These are phyloP conservation scores for Stachybotrys chartarum DNA, from an alignment of 2,329 filamentous ascomycete genomes.

Conservation along the genomic window DNA sequence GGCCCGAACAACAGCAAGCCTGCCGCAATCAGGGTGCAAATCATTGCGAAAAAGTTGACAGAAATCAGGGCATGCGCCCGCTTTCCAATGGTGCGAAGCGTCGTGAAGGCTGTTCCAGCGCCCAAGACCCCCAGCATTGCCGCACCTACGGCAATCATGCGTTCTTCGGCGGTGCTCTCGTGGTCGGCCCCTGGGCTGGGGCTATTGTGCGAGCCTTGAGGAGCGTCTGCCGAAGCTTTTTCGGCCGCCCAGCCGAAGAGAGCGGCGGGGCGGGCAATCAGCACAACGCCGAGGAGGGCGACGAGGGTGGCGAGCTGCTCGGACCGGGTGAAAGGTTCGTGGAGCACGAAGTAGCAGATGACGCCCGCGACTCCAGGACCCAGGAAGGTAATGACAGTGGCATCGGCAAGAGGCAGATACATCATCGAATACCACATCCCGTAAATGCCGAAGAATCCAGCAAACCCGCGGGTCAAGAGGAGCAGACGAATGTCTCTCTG, in stretches of 20 bases:
- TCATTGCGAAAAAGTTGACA: slow-evolving; percentile 75
- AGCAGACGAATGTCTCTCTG: slow-evolving; percentile 58
- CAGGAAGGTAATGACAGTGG: slow-evolving; percentile 84
- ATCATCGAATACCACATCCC: slow-evolving; percentile 62
- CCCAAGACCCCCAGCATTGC: slow-evolving; percentile 74
- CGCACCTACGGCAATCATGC: slow-evolving; percentile 61
- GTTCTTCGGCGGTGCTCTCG: slow-evolving; percentile 51
- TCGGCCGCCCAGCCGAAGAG: slow-evolving; percentile 33
- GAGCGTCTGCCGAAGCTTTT: slow-evolving; percentile 11
- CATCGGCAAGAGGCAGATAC: slow-evolving; percentile 79
- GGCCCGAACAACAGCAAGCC: slow-evolving; percentile 49
- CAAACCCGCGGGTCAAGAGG: slow-evolving; percentile 59
- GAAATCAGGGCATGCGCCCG: slow-evolving; percentile 76
- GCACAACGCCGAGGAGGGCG: slow-evolving; percentile 70
- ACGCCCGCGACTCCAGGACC: slow-evolving; percentile 73
- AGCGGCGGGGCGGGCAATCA: slow-evolving; percentile 69
- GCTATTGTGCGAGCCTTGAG: slow-evolving; percentile 6
- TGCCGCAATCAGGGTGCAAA: slow-evolving; percentile 61
- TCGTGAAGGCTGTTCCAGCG: slow-evolving; percentile 64
- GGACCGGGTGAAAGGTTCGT: slow-evolving; percentile 69
- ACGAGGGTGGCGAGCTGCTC: slow-evolving; percentile 72
- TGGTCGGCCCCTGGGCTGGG: slow-evolving; percentile 24
- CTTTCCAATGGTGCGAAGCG: slow-evolving; percentile 72
- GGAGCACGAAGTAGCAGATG: slow-evolving; percentile 65
- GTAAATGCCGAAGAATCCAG: slow-evolving; percentile 72